A percentile compares a stretch with the other conserved stretches of the same genome.
Evolutionary conservation across 192 early-diverging fungal species (phyloP).

Genomic region (Linnemannia hyalina): DNA sequence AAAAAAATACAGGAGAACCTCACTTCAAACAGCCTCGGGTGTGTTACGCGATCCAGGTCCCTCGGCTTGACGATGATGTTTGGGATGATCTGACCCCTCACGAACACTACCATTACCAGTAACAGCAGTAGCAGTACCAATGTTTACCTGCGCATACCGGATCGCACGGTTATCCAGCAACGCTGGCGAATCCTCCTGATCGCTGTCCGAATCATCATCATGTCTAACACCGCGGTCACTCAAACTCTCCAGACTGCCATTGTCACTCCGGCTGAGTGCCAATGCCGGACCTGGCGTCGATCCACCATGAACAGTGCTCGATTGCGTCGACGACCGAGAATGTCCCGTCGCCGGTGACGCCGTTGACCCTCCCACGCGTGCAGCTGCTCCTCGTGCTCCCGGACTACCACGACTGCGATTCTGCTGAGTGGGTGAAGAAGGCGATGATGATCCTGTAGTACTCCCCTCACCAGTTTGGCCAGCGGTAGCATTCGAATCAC

Average conservation of each 20-base stretch:
- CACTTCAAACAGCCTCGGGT: conserved; percentile 14
- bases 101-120: background rate
- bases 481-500: background rate
- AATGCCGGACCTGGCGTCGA: background rate
- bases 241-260: background rate
- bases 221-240: background rate
- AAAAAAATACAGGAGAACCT: background rate
- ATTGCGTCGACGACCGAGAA: background rate
- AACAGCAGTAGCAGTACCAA: background rate
- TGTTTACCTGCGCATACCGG: conserved; percentile 20
- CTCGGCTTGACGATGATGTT: conserved; percentile 22
- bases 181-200: conserved; percentile 32
- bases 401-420: background rate
- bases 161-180: conserved; percentile 44
- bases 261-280: conserved; percentile 1
- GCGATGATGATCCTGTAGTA: background rate
- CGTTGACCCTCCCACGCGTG: background rate
- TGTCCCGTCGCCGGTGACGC: background rate
- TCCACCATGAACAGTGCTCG: background rate
- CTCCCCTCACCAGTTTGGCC: background rate
- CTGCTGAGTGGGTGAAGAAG: background rate
- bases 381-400: background rate
- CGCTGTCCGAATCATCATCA: conserved; percentile 20
- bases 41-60: conserved; percentile 10
- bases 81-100: conserved; percentile 12